Base-by-base conservation (phyloP, 345 rosid species). In the Rhizophora apiculata region DNA sequence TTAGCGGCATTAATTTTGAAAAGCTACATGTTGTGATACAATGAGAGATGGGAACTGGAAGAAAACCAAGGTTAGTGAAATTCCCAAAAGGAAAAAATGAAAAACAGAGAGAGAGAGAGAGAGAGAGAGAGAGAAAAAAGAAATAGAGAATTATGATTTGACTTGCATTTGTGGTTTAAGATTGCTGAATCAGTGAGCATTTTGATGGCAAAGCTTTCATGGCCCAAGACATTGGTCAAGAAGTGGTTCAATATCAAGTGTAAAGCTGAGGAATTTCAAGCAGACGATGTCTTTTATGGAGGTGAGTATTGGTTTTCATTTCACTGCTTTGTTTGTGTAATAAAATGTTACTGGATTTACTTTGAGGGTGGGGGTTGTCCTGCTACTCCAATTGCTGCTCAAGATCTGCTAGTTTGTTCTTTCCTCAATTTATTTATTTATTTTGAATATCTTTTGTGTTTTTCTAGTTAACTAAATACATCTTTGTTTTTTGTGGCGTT, bases 191-290 rank as follows among this genome's bases (percentile, higher is more conserved):
- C 6, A 37, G 24, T 69, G 29, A 68, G 8, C 74, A 2, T 69
- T 66, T 61, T 54, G 60, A 60, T 68, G 20, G 65, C 77, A 82
- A 83, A 95, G 99, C 81, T 86, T 80, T 87, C 96, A 70, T 92
- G 99, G 99, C 92, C 99, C 36, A 95, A 86, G 87, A 85, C 91
- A 78, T 77, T 93, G 86, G 91, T 92, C 67, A 95, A 87, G 85
- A 95, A 95, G 83, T 95, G 96, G 99, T 85, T 95, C 68, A 90
- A 87, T 75, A 95, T 88, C 81, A 92, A 77, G 82, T 85, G 78
- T 82, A 90, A 88, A 84, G 81, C 85, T 46, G 89, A 92, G 77
- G 96, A 92, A 76, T 89, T 87, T 78, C 87, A 84, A 68, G 97
- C 96, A 8, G 96, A 90, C 60, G 89, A 88, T 71, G 68, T 72